Evolutionary conservation across 73 alveolate genomes (phyloP).

Genomic region (Paraurostyla sp.): DNA sequence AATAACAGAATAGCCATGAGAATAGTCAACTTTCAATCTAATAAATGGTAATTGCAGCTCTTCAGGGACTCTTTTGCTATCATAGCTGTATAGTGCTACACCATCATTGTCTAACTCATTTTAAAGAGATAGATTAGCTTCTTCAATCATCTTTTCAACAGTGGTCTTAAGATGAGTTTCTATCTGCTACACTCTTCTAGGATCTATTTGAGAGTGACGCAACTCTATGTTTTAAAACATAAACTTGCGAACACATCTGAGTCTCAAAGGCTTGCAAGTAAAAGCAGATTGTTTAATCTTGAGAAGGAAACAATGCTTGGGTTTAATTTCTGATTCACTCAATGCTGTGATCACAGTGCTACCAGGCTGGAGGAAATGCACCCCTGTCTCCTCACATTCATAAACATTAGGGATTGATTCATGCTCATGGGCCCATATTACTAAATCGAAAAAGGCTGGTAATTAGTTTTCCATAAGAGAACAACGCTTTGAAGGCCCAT

Average conservation of each 20-base stretch:
- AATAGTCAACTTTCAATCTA: slow-evolving; percentile 71
- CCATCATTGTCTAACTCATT: neutral
- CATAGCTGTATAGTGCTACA: neutral
- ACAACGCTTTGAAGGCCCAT: slow-evolving; percentile 84
- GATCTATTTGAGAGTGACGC: slow-evolving; percentile 68
- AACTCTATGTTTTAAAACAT: slow-evolving; percentile 83
- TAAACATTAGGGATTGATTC: slow-evolving; percentile 85
- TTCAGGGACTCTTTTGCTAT: neutral
- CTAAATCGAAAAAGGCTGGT: slow-evolving; percentile 90
- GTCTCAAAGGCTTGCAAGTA: slow-evolving; percentile 81
- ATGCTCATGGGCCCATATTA: slow-evolving; percentile 99
- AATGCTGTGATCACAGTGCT: slow-evolving; percentile 94
- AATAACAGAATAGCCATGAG: slow-evolving; percentile 66
- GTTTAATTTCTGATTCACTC: slow-evolving; percentile 92
- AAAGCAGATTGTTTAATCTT: slow-evolving; percentile 81
- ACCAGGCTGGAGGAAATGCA: slow-evolving; percentile 94
- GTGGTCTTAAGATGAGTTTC: slow-evolving; percentile 71
- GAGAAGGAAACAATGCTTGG: slow-evolving; percentile 89
- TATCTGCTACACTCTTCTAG: slow-evolving; percentile 69
- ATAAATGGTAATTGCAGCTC: slow-evolving; percentile 63
- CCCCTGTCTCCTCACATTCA: slow-evolving; percentile 87
- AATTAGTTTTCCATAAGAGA: slow-evolving; percentile 83
- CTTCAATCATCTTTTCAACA: slow-evolving; percentile 80
- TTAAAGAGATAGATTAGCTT: slow-evolving; percentile 11
- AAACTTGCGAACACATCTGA: slow-evolving; percentile 86